Conservation (phyloP, 2,329 filamentous ascomycete genomes). For the Aspergillaceae sp. region DNA sequence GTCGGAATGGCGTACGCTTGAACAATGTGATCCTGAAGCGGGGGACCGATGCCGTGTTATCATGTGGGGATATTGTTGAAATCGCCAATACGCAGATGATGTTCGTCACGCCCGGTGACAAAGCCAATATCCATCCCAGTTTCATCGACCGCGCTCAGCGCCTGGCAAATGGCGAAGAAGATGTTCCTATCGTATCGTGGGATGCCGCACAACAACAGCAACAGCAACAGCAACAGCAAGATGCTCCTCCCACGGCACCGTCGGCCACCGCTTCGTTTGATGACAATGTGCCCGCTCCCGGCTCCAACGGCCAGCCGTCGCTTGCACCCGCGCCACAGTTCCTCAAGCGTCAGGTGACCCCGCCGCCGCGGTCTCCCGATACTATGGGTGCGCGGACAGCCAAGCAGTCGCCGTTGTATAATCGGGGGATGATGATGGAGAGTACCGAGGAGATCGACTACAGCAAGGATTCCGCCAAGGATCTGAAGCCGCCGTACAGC, state of each 20-base stretch:
- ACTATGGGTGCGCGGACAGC: slow-evolving; percentile 31
- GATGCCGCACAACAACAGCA: slow-evolving; percentile 33
- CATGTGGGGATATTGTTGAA: slow-evolving; percentile 84
- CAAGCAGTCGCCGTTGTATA: slow-evolving; percentile 41
- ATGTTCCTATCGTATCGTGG: slow-evolving; percentile 20
- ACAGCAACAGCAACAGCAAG: slow-evolving; percentile 10
- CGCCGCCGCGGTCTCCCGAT: slow-evolving; percentile 33
- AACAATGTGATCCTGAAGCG: slow-evolving; percentile 65
- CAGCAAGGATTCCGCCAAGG: slow-evolving; percentile 72
- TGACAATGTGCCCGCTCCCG: slow-evolving; percentile 8
- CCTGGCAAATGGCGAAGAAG: slow-evolving; percentile 33
- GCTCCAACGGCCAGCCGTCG: slow-evolving; percentile 23
- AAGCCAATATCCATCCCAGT: slow-evolving; percentile 58
- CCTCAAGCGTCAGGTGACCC: slow-evolving; percentile 36
- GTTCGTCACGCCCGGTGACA: slow-evolving; percentile 81
- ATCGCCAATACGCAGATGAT: slow-evolving; percentile 96
- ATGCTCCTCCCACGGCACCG: slow-evolving; percentile 1
- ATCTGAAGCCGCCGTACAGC: slow-evolving; percentile 91
- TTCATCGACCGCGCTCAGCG: slow-evolving; percentile 61
- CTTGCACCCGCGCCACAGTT: slow-evolving; percentile 38
- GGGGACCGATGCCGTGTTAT: slow-evolving; percentile 57
- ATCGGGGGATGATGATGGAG: slow-evolving; percentile 46
- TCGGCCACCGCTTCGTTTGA: not conserved
- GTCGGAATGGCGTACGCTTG: slow-evolving; percentile 81
- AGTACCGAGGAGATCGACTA: slow-evolving; percentile 46